Percentiles rank a stretch among this genome's conserved stretches.
Conservation (phyloP, 2,329 filamentous ascomycete species). For the Aureobasidium sp. region DNA sequence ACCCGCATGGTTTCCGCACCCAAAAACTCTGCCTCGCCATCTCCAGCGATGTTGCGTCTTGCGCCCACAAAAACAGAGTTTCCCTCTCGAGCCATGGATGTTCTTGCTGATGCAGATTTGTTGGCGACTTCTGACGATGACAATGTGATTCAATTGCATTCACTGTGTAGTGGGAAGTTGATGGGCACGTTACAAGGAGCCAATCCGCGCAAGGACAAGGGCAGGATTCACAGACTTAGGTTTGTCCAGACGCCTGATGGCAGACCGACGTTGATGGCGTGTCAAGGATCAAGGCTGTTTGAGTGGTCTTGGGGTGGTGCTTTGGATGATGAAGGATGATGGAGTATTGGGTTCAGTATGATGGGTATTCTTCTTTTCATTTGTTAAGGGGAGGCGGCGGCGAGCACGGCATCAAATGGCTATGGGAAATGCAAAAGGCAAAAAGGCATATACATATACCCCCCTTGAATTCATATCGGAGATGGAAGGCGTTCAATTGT, state of each 20-base stretch:
- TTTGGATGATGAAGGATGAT: constrained; percentile 12
- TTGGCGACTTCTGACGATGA: constrained; percentile 5
- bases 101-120: not conserved
- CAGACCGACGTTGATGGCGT: constrained; percentile 3
- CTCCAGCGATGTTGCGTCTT: not conserved
- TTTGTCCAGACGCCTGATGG: not conserved
- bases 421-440: not conserved
- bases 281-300: constrained; percentile 8
- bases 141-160: constrained; percentile 12
- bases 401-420: not conserved
- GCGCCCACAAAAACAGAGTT: not conserved
- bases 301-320: constrained; percentile 15
- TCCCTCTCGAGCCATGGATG: not conserved
- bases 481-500: not conserved
- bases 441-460: not conserved
- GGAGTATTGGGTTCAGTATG: not conserved
- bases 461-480: not conserved
- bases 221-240: not conserved
- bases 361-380: not conserved
- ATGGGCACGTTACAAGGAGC: not conserved
- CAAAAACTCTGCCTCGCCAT: not conserved
- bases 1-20: constrained; percentile 5
- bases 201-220: not conserved
- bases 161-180: constrained; percentile 6
- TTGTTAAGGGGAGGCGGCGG: too few relatives aligned